Conservation (phyloP, 768 basidiomycete genomes). For the Mrakia hoshinonis region DNA sequence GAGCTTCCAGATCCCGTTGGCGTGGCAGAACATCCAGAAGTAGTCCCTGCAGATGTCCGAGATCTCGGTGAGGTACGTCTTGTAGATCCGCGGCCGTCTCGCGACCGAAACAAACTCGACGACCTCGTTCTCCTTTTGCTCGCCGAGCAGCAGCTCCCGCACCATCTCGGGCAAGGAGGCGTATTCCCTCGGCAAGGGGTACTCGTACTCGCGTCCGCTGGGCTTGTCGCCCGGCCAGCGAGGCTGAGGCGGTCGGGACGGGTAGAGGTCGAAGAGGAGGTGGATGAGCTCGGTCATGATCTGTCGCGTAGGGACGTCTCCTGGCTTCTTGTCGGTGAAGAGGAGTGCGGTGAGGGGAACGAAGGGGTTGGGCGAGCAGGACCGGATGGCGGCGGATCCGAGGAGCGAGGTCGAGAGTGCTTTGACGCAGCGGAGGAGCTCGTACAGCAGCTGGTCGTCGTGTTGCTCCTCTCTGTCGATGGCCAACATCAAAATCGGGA, state of each 20-base stretch:
- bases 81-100: constrained; percentile 54
- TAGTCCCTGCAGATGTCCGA: constrained; percentile 90
- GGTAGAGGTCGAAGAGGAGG: constrained; percentile 83
- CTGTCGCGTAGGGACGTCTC: constrained; percentile 80
- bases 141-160: constrained; percentile 33
- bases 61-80: constrained; percentile 70
- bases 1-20: constrained; percentile 82
- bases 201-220: constrained; percentile 31
- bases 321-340: constrained; percentile 97
- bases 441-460: constrained; percentile 87
- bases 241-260: constrained; percentile 50
- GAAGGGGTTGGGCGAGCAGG: constrained; percentile 79
- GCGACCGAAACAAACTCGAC: constrained; percentile 43
- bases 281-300: constrained; percentile 79
- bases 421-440: constrained; percentile 86
- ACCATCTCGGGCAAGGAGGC: constrained; percentile 28
- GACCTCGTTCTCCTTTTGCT: constrained; percentile 34
- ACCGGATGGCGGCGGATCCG: constrained; percentile 57
- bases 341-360: constrained; percentile 70
- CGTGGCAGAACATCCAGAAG: constrained; percentile 96
- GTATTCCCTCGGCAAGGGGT: constrained; percentile 32
- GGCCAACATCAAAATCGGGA: constrained; percentile 15
- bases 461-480: constrained; percentile 85
- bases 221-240: constrained; percentile 44
- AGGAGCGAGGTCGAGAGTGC: constrained; percentile 63